Evolutionary conservation across 345 rosid species (phyloP).

Genomic region (Iberis pinnata): DNA sequence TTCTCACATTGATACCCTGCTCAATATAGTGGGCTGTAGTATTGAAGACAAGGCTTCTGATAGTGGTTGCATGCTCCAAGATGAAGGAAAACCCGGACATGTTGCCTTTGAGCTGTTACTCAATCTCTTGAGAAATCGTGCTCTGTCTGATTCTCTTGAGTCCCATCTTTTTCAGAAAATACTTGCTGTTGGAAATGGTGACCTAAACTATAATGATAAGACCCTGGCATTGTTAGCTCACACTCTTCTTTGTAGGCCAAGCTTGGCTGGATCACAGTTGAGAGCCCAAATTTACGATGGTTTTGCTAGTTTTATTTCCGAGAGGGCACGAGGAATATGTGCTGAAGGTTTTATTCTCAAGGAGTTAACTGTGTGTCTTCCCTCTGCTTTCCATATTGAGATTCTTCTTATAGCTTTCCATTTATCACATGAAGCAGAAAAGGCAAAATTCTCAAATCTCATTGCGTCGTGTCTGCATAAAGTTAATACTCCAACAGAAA

Average conservation of each 20-base stretch:
- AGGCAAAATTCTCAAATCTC: slow-evolving; percentile 47
- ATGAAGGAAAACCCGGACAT: slow-evolving; percentile 54
- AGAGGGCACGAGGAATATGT: slow-evolving; percentile 44
- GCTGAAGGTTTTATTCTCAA: slow-evolving; percentile 45
- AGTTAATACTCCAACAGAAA: slow-evolving; percentile 38
- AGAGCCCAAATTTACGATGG: slow-evolving; percentile 53
- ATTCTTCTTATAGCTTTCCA: slow-evolving; percentile 89
- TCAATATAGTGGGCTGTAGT: slow-evolving; percentile 51
- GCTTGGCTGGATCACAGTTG: slow-evolving; percentile 57
- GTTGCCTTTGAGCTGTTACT: slow-evolving; percentile 67
- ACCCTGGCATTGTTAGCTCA: slow-evolving; percentile 69
- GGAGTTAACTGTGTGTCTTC: slow-evolving; percentile 66
- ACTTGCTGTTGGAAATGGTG: slow-evolving; percentile 62
- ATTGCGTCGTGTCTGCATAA: slow-evolving; percentile 45
- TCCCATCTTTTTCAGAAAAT: slow-evolving; percentile 64
- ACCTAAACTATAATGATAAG: slow-evolving; percentile 59
- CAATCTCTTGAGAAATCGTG: slow-evolving; percentile 52
- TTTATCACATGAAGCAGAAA: slow-evolving; percentile 70
- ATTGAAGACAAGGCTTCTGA: slow-evolving; percentile 48
- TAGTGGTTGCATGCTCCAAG: slow-evolving; percentile 40
- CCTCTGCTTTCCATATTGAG: slow-evolving; percentile 81
- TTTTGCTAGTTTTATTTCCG: slow-evolving; percentile 52
- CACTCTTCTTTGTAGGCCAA: slow-evolving; percentile 50
- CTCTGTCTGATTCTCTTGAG: slow-evolving; percentile 58
- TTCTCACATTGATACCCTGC: slow-evolving; percentile 69